These are phyloP conservation scores for Lipomyces kockii DNA, from an alignment of 805 yeast genomes.

Conservation along the genomic window DNA sequence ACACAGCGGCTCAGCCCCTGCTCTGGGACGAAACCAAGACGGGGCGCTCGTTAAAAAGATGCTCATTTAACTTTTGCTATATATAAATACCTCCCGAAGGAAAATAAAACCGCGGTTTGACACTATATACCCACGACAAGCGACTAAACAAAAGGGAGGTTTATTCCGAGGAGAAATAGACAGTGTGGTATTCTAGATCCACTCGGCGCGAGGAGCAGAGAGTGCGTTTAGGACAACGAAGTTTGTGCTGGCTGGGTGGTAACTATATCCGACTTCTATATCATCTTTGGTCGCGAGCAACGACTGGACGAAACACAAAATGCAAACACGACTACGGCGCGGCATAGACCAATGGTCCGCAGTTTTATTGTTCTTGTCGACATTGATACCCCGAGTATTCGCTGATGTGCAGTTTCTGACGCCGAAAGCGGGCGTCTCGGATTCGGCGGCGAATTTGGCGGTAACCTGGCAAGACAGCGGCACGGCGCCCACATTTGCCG, in stretches of 20 bases:
- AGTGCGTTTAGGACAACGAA: neutral
- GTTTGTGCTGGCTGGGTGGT: neutral
- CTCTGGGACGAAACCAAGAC: neutral
- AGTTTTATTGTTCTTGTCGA: neutral
- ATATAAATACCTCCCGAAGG: neutral
- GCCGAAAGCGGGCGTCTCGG: slow-evolving; percentile 52
- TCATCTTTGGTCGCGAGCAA: neutral
- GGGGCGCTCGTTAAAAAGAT: too few relatives aligned
- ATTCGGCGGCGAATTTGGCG: slow-evolving; percentile 48
- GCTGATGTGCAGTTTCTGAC: slow-evolving; percentile 56
- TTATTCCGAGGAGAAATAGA: neutral
- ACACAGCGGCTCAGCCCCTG: neutral
- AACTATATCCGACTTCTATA: neutral
- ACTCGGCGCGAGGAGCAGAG: neutral
- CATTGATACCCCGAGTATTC: slow-evolving; percentile 33
- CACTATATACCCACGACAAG: neutral
- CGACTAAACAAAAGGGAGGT: neutral
- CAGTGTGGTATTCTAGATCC: neutral
- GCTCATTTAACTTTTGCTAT: slow-evolving; percentile 1
- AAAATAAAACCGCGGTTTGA: neutral
- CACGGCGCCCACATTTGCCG: slow-evolving; percentile 51
- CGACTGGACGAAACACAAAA: neutral
- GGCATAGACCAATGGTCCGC: neutral
- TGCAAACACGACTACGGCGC: neutral
- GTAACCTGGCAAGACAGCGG: slow-evolving; percentile 66